These are phyloP conservation scores for Colletotrichum trifolii DNA, from an alignment of 2,329 filamentous ascomycete genomes.

Conservation along the genomic window DNA sequence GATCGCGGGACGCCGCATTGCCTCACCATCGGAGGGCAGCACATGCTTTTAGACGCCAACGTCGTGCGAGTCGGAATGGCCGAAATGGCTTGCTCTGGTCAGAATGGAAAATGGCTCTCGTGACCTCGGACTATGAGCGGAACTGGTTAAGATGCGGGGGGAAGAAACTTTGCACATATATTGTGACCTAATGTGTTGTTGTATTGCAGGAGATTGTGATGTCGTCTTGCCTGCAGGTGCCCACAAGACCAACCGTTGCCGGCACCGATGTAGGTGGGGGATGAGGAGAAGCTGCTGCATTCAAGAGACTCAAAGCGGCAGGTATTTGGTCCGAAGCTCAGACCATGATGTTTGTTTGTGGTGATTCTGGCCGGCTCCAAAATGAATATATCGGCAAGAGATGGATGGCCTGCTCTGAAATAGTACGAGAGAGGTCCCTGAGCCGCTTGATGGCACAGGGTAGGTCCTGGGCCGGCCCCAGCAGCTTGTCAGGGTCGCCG, in stretches of 20 bases:
- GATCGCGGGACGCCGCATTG: constrained; percentile 10
- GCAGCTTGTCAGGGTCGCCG: background rate
- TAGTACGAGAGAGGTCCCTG: background rate
- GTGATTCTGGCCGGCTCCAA: background rate
- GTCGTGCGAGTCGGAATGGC: background rate
- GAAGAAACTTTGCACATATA: constrained; percentile 21
- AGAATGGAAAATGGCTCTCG: constrained; percentile 19
- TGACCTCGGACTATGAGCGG: constrained; percentile 26
- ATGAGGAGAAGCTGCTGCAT: background rate
- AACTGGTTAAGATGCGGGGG: constrained; percentile 23
- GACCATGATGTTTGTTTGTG: constrained; percentile 14
- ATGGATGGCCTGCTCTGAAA: background rate
- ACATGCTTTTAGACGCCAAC: constrained; percentile 17
- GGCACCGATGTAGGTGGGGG: background rate
- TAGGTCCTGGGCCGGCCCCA: constrained; percentile 2
- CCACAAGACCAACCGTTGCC: constrained; percentile 4
- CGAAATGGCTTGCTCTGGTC: constrained; percentile 14
- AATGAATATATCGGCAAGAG: background rate
- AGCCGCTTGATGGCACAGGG: constrained; percentile 23
- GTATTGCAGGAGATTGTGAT: constrained; percentile 30
- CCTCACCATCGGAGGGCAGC: constrained; percentile 9
- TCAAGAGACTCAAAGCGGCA: background rate
- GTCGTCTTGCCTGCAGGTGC: constrained; percentile 20
- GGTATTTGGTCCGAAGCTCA: constrained; percentile 16
- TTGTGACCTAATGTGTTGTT: background rate